Percentiles rank a stretch among this genome's conserved stretches.
These are phyloP conservation scores for Pseudoneurospora amorphoporcata DNA, from an alignment of 495 filamentous ascomycete species.

Conservation along the genomic window DNA sequence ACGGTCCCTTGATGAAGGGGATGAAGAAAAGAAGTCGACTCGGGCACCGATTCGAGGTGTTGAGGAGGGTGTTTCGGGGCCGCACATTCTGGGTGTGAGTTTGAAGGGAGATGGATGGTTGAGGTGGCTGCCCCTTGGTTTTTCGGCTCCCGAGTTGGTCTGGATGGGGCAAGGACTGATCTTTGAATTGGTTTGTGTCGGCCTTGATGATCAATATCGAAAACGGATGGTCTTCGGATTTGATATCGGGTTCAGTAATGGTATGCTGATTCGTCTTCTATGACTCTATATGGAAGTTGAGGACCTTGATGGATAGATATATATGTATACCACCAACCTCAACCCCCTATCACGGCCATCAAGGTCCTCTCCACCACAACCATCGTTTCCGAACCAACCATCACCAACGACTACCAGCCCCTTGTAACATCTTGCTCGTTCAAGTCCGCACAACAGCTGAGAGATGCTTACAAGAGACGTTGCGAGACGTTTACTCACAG, in stretches of 20 bases:
- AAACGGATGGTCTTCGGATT: neutral
- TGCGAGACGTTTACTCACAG: neutral
- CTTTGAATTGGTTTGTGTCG: neutral
- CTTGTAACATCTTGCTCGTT: neutral
- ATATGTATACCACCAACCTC: neutral
- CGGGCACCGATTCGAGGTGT: conserved; percentile 20
- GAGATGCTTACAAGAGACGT: neutral
- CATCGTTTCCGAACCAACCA: neutral
- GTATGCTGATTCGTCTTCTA: neutral
- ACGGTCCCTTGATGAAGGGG: neutral
- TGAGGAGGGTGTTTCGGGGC: conserved; percentile 14
- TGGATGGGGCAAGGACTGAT: neutral
- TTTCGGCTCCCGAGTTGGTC: neutral
- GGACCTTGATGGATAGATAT: neutral
- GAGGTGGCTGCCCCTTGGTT: neutral
- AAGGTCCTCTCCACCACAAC: neutral
- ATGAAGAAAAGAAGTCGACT: conserved; percentile 15
- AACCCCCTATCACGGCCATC: neutral
- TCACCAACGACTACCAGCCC: neutral
- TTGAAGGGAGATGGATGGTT: neutral
- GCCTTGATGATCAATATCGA: neutral
- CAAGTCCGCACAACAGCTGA: neutral
- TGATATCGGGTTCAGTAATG: neutral
- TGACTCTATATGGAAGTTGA: neutral
- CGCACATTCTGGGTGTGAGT: conserved; percentile 19